Evolutionary conservation across 345 rosid genomes (phyloP), one percentile per base, ranked within the genome.

Genomic region (Sonneratia alba): DNA sequence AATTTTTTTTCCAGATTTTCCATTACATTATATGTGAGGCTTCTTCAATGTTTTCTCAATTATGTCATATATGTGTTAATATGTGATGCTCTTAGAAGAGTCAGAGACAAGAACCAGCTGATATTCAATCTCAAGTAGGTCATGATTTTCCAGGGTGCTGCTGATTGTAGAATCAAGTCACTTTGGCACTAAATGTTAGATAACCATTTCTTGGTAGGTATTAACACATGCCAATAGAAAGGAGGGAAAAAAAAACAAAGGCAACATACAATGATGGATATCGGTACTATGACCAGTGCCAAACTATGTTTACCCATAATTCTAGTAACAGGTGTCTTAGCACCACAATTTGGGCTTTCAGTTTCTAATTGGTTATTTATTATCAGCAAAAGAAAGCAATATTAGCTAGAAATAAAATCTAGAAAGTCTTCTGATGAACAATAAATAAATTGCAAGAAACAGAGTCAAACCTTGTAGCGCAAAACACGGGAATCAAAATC

Each of bases 401-500:
- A 27, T 36, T 3, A 40, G 21, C 32, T 47, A 27, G 15, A 4
- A 66, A 22, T 19, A 10, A 43, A 21, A 47, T 40, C 38, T 56
- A 12, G 22, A 55, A 59, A 62, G 11, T 7, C 40, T 36, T 34
- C 14, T 61, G 48, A 27, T 27, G 37, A 43, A 18, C 21, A 71
- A 36, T 13, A 61, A 7, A 70, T 36, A 70, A 21, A 49, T 19
- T 68, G 37, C 36, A 42, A 68, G 67, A 71, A 76, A 70, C 67
- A 76, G 64, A 68, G n/a, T 48, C 87, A 75, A 78, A 95, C 99
- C 99, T 95, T 95, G 77, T 87, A 95, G 71, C 89, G 98, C 86
- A 95, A 78, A 51, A 95, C 97, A 78, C 99, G 99, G 24, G 93
- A 82, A 76, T 89, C 99, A 81, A 95, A 95, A 71, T 90, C 98